Evolutionary conservation across 1,139 yeast species (phyloP), one percentile per base, ranked within the genome.

Genomic region (Suhomyces maxii): DNA sequence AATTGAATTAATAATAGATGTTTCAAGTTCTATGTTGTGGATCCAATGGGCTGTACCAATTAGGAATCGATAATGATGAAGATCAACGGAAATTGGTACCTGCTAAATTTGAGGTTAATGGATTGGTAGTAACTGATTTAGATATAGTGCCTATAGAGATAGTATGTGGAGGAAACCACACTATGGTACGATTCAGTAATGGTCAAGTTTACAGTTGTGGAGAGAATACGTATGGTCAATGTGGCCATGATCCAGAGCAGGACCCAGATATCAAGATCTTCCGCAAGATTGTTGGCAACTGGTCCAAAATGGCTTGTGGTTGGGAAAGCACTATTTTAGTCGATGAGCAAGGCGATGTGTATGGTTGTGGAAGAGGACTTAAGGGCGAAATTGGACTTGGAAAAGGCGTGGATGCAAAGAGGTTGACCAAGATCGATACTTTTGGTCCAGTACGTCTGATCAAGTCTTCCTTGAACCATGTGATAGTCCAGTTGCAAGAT

Each of bases 91-190:
- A 26, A 1, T 67, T 82, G 6, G 55, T 50, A 31, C 53, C 58
- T 2, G 64, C 65, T 11, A 41, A 46, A n/a, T 65, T 70, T 41
- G 48, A 37, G 53, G 59, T 47, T 44, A 42, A 34, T 18, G 59
- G 55, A 1, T 31, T 38, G 10, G 26, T 50, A 3, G 39, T 43
- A 1, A 38, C 52, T 1, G 36, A 31, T 9, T 11, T 45, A 14
- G 26, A 45, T 9, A 8, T 30, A 6, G 55, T 50, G 35, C 76
- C 83, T 0, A 49, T 56, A 37, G 73, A 67, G 61, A 72, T 83
- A 33, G 76, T 73, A 1, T 82, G 90, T 59, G 98, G 98, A 3
- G 98, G 98, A 0, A 91, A 90, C 58, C 98, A 93, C 61, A 84
- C 96, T 0, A 56, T 89, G 34, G 54, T 89, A 2, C 63, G 89